Percentiles rank a stretch among this genome's conserved stretches.
Conservation (phyloP, 2,329 filamentous ascomycete genomes). For the Colletotrichum coccodes region DNA sequence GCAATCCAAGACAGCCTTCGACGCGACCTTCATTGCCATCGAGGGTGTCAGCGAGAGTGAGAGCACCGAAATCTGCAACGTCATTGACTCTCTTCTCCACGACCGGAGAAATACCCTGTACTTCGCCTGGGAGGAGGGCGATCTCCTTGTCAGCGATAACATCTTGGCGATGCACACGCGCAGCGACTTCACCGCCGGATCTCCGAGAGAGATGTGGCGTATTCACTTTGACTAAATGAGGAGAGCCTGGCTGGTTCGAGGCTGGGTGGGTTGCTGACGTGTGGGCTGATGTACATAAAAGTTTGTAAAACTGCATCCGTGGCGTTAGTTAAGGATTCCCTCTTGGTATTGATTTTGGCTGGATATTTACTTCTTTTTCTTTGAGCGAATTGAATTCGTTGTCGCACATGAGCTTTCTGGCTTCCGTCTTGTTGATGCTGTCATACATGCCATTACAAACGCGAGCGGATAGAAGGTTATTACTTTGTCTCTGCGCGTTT, state of each 20-base stretch:
- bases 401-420: too few species aligned
- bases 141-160: constrained; percentile 64
- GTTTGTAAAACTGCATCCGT: constrained; percentile 10
- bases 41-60: constrained; percentile 46
- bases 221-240: constrained; percentile 57
- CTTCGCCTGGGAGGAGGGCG: constrained; percentile 64
- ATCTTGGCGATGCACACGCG: constrained; percentile 59
- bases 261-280: background rate
- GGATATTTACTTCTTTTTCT: background rate
- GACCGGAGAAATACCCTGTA: constrained; percentile 61
- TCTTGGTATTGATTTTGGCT: background rate
- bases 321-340: constrained; percentile 19
- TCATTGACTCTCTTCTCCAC: constrained; percentile 55
- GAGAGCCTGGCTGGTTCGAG: too few species aligned
- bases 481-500: too few species aligned
- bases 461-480: too few species aligned
- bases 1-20: constrained; percentile 59
- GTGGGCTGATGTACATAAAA: background rate
- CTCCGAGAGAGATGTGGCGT: constrained; percentile 59
- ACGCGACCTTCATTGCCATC: constrained; percentile 54
- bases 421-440: too few species aligned
- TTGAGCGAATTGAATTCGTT: background rate
- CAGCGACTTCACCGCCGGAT: constrained; percentile 54
- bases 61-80: constrained; percentile 47
- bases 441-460: too few species aligned